phyloP scores from a whole-genome alignment of 2,329 filamentous ascomycete species.

The Curvularia hawaiiensis region DNA sequence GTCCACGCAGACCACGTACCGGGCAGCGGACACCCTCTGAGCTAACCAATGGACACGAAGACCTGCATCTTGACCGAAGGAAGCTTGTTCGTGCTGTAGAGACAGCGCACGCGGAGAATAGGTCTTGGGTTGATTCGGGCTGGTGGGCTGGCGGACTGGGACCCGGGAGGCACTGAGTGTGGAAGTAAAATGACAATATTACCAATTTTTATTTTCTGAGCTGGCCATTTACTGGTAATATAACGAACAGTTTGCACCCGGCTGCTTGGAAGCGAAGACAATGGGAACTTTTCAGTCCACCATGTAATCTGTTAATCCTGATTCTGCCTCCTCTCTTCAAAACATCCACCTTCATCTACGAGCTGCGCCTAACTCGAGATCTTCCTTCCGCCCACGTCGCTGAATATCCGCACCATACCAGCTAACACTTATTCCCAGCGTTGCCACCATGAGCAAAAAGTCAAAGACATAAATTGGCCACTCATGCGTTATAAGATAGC shows the following conservation, averaged over 20 bases:
- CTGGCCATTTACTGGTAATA: too few relatives aligned
- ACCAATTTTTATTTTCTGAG: too few relatives aligned
- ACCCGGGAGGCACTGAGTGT: constrained; percentile 3
- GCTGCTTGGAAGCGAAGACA: too few relatives aligned
- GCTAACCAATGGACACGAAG: constrained; percentile 45
- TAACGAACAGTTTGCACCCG: too few relatives aligned
- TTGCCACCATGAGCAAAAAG: constrained; percentile 34
- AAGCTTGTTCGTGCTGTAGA: constrained; percentile 39
- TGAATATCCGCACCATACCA: constrained; percentile 39
- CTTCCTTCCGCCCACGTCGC: constrained; percentile 1
- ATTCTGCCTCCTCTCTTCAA: too few relatives aligned
- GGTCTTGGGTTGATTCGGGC: constrained; percentile 39
- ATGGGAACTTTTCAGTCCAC: too few relatives aligned
- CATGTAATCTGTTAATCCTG: too few relatives aligned
- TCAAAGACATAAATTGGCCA: constrained; percentile 38
- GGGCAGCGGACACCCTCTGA: constrained; percentile 26
- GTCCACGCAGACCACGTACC: constrained; percentile 12
- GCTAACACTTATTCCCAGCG: constrained; percentile 28
- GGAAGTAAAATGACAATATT: too few relatives aligned
- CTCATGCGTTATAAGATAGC: constrained; percentile 33
- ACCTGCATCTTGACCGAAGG: constrained; percentile 46
- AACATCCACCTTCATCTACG: neutral
- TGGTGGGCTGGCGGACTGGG: constrained; percentile 47
- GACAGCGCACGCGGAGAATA: constrained; percentile 36
- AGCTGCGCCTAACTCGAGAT: neutral